phyloP scores from a whole-genome alignment of 768 basidiomycete genomes.

The Nidularia sp. region DNA sequence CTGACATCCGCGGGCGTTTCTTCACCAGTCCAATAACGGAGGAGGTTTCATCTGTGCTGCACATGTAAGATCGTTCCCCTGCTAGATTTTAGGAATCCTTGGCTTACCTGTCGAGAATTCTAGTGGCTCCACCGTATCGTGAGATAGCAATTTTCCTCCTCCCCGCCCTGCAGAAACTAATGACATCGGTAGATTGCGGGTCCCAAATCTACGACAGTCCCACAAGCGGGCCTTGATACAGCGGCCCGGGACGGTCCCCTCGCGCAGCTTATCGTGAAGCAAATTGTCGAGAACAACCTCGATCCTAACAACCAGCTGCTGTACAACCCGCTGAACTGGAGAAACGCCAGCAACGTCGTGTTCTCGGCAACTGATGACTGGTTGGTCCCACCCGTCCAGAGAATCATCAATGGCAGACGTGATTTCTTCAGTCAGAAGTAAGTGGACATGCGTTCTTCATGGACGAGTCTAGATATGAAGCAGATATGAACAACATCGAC shows the following conservation, averaged over 20 bases:
- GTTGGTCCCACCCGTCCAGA: slow-evolving; percentile 39
- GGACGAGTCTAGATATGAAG: not conserved
- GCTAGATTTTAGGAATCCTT: not conserved
- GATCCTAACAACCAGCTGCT: slow-evolving; percentile 40
- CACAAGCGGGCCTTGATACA: slow-evolving; percentile 54
- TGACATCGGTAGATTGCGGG: slow-evolving; percentile 38
- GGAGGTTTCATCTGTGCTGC: slow-evolving; percentile 59
- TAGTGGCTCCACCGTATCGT: slow-evolving; percentile 47
- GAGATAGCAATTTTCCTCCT: slow-evolving; percentile 10
- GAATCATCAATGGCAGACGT: slow-evolving; percentile 40
- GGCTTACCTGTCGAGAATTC: not conserved
- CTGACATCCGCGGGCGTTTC: not conserved
- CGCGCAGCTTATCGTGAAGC: slow-evolving; percentile 44
- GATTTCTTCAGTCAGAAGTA: slow-evolving; percentile 53
- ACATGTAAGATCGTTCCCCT: slow-evolving; percentile 34
- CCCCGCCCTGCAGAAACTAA: not conserved
- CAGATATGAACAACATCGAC: not conserved
- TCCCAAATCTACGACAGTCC: slow-evolving; percentile 48
- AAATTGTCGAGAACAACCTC: slow-evolving; percentile 31
- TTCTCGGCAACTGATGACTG: slow-evolving; percentile 42
- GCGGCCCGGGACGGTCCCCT: slow-evolving; percentile 44
- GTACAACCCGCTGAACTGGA: slow-evolving; percentile 50
- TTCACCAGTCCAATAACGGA: slow-evolving; percentile 41
- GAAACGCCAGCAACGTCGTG: slow-evolving; percentile 34
- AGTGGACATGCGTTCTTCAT: not conserved